Conservation (phyloP, 768 basidiomycete species). For the Pleurotus tuoliensis region DNA sequence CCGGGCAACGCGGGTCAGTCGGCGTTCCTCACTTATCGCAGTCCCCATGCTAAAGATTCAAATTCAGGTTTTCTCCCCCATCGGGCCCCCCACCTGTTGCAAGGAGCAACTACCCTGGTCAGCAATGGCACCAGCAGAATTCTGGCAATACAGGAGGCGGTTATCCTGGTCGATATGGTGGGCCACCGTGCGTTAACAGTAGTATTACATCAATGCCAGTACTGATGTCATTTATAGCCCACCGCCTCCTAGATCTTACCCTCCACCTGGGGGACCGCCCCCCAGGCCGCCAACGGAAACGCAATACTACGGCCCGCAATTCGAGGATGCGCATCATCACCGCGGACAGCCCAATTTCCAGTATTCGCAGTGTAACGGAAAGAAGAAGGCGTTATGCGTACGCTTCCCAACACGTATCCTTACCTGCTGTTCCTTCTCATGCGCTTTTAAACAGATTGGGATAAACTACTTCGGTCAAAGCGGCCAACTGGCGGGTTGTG, state of each 20-base stretch:
- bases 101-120: constrained; percentile 36
- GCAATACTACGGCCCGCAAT: constrained; percentile 63
- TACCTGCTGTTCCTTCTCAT: too few species aligned
- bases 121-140: constrained; percentile 32
- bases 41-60: constrained; percentile 10
- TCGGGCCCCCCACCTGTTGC: constrained; percentile 26
- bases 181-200: constrained; percentile 13
- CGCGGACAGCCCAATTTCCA: constrained; percentile 67
- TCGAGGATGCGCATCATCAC: constrained; percentile 40
- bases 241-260: constrained; percentile 17
- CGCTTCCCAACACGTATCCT: constrained; percentile 19
- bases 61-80: constrained; percentile 17
- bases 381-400: constrained; percentile 85
- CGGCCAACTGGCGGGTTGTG: constrained; percentile 76
- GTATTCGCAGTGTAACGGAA: constrained; percentile 86
- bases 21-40: neutral
- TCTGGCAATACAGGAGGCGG: constrained; percentile 13
- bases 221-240: constrained; percentile 7
- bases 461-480: constrained; percentile 78
- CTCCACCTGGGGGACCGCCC: constrained; percentile 36
- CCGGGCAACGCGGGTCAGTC: constrained; percentile 7
- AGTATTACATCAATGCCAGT: constrained; percentile 4
- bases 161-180: constrained; percentile 25
- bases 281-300: constrained; percentile 49
- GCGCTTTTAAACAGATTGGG: constrained; percentile 56